Evolutionary conservation across 139 green algal species (phyloP).

Genomic region (Mesotaenium endlicherianum): DNA sequence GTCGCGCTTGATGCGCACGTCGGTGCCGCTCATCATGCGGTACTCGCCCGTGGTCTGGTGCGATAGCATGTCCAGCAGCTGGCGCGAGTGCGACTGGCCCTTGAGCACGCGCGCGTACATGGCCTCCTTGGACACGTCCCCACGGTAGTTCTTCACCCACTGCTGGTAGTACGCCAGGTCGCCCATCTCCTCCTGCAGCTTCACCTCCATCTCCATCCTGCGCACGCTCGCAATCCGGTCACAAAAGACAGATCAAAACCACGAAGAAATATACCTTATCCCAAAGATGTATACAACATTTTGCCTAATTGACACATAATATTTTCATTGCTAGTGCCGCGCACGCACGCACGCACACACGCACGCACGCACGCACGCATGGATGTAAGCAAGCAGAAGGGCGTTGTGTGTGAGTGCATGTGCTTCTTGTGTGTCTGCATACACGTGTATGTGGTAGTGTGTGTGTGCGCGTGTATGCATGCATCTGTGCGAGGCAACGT

Average conservation of each 20-base stretch:
- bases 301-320: no score
- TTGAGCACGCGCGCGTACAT: not conserved
- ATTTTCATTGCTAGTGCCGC: no score
- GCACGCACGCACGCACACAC: not conserved
- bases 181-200: conserved; percentile 1
- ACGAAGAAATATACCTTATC: no score
- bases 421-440: no score
- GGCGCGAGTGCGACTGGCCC: not conserved
- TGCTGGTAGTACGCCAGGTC: conserved; percentile 28
- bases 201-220: conserved; percentile 20
- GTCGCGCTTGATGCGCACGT: conserved; percentile 7
- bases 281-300: no score
- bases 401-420: no score
- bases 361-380: not conserved
- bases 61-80: conserved; percentile 27
- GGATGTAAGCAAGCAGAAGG: no score
- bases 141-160: conserved; percentile 21
- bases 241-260: no score
- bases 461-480: no score
- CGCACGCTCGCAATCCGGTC: no score
- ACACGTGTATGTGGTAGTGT: no score
- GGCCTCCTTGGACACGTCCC: conserved; percentile 3
- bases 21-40: not conserved
- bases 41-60: conserved; percentile 22
- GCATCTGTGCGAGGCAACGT: no score